These are phyloP conservation scores for Diplodia seriata DNA, from an alignment of 2,329 filamentous ascomycete species.

Conservation along the genomic window DNA sequence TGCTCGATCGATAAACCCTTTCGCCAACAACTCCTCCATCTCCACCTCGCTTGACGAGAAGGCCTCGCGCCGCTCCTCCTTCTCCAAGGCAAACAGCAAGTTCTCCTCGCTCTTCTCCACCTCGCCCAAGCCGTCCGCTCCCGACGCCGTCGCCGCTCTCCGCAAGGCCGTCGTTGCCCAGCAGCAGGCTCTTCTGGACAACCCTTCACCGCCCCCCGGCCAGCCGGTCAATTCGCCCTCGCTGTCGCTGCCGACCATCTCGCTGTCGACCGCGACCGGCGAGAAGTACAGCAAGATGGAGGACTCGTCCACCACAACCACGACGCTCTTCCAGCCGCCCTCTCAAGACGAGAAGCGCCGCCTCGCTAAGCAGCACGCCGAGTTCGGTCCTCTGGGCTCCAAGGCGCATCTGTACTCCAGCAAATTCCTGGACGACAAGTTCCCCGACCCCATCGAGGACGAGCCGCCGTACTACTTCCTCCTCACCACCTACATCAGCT, in stretches of 20 bases:
- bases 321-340: constrained; percentile 82
- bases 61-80: constrained; percentile 56
- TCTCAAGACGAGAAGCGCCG: constrained; percentile 81
- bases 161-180: constrained; percentile 69
- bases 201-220: constrained; percentile 57
- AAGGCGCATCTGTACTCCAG: constrained; percentile 87
- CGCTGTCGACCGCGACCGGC: constrained; percentile 82
- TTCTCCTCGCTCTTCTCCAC: constrained; percentile 84
- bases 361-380: constrained; percentile 79
- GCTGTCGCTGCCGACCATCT: constrained; percentile 86
- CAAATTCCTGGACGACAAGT: constrained; percentile 79
- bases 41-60: constrained; percentile 62
- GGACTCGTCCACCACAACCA: constrained; percentile 55
- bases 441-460: constrained; percentile 86
- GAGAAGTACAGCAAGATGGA: constrained; percentile 71
- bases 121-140: constrained; percentile 73
- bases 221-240: constrained; percentile 74
- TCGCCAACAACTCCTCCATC: constrained; percentile 59
- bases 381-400: constrained; percentile 86
- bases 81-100: constrained; percentile 68
- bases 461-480: constrained; percentile 97
- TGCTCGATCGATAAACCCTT: constrained; percentile 66
- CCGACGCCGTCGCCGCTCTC: constrained; percentile 64
- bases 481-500: constrained; percentile 97
- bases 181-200: constrained; percentile 67